Base-by-base conservation (phyloP, 2,329 filamentous ascomycete genomes). In the Claviceps sp. region DNA sequence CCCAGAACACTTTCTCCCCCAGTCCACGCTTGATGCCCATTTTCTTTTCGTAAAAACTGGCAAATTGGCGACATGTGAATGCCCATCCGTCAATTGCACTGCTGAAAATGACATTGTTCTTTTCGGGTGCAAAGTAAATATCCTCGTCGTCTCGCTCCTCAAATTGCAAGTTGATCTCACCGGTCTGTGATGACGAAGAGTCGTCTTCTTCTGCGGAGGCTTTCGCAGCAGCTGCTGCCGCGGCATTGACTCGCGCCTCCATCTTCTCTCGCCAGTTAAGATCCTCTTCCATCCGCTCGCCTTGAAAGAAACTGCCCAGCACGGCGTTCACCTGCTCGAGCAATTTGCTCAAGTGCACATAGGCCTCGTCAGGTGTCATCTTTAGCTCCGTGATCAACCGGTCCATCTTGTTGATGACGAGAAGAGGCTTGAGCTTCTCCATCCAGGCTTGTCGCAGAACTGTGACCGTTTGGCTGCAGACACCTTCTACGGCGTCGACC, bases 71-170 rank as follows among this genome's bases (percentile, higher is more conserved):
- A 48, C 95, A 84, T 0, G 93, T 98, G 62, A 98, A 98, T 2
- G 93, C 93, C 93, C 93, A 98, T n/a, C 93, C 93, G 64, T 98
- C 93, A 52, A 95, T 85, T 54, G 93, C 93, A 65, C 91, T 97
- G 71, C 88, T 89, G 66, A 98, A 98, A 57, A 98, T 97, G 66
- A 98, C 93, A 63, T 98, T 98, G 67, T 96, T 96, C 68, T 91
- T 95, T 64, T 98, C 93, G 0, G 93, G 93, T 0, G 93, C 88
- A 68, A 98, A 98, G 67, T 98, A 98, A 26, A 98, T 83, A 65
- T 96, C 90, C 65, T 97, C 90, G 62, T 98, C 93, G 61, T 96
- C 90, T 59, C 83, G 82, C 65, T 97, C 93, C 65, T 96, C 84
- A 59, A 88, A 98, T 52, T 83, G 78, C 5, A 80, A 65, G 16